Conservation (phyloP, 2,329 filamentous ascomycete genomes). For the Botrytis byssoidea region DNA sequence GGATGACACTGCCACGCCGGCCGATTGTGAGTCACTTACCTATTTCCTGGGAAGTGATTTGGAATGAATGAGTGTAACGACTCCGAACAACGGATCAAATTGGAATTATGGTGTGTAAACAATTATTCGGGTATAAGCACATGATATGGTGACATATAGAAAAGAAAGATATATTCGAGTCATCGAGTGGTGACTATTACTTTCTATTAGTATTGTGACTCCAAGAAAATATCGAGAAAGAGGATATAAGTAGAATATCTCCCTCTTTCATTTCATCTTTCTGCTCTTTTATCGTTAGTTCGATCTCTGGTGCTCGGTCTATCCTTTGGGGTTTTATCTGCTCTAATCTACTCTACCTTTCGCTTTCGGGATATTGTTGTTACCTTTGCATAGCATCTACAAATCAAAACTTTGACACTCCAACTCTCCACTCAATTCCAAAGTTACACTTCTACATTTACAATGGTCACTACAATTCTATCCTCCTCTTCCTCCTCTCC, state of each 20-base stretch:
- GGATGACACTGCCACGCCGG: slow-evolving; percentile 9
- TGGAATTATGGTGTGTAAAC: not conserved
- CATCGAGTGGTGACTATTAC: slow-evolving; percentile 13
- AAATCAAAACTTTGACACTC: not conserved
- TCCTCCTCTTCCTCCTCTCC: not conserved
- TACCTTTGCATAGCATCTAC: not conserved
- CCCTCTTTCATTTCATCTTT: not conserved
- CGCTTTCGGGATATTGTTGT: not conserved
- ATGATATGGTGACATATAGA: not conserved
- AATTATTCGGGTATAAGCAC: not conserved
- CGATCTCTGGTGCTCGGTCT: not conserved
- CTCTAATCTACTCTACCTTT: not conserved
- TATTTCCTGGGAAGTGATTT: not conserved
- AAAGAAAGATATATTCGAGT: not conserved
- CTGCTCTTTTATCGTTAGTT: not conserved
- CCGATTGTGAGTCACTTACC: slow-evolving; percentile 1
- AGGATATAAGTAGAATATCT: slow-evolving; percentile 1
- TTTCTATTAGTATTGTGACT: not conserved
- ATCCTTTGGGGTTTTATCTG: not conserved
- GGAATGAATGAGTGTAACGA: not conserved
- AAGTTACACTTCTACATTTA: not conserved
- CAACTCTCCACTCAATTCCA: not conserved
- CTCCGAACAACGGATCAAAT: not conserved
- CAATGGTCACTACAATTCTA: not conserved
- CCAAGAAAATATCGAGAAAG: not conserved